Base-by-base conservation (phyloP, 768 basidiomycete species). In the Megacollybia marginata region DNA sequence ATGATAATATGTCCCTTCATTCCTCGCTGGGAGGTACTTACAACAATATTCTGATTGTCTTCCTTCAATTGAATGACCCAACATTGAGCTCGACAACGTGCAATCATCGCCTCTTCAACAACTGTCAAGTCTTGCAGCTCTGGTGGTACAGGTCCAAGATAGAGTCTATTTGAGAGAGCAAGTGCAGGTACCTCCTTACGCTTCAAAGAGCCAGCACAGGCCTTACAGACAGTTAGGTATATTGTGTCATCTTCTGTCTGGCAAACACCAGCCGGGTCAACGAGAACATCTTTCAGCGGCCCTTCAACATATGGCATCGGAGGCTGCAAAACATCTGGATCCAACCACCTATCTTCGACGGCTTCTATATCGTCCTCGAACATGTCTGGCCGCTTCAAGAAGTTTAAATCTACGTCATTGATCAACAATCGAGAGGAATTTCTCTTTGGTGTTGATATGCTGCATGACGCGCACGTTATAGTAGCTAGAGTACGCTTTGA, bases 81-180 rank as follows among this genome's bases (percentile, higher is more conserved):
- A n/a, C n/a, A n/a, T n/a, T n/a, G n/a, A n/a, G n/a, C n/a, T n/a
- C n/a, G n/a, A n/a, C n/a, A n/a, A n/a, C n/a, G n/a, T n/a, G n/a
- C n/a, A n/a, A n/a, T n/a, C n/a, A n/a, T n/a, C n/a, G n/a, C n/a
- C n/a, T n/a, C n/a, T n/a, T n/a, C n/a, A n/a, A n/a, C n/a, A n/a
- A n/a, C n/a, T n/a, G n/a, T n/a, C n/a, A n/a, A n/a, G n/a, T 16
- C 35, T 16, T 36, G 35, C 16, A 36, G 16, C 35, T 36, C 35
- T 36, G 35, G 35, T 10, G 35, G 35, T 54, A 38, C 62, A 44
- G 4, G 49, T 50, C 9, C 62, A 57, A 48, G 59, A 51, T 40
- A 42, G 45, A 32, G 52, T 52, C 16, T 52, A 52, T 8, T 63
- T 44, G 35, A 36, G 10, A 36, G 16, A 36, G 35, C 35, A 10